These are phyloP conservation scores for Cladosporium sp. DNA, from an alignment of 2,329 filamentous ascomycete species.

Conservation along the genomic window DNA sequence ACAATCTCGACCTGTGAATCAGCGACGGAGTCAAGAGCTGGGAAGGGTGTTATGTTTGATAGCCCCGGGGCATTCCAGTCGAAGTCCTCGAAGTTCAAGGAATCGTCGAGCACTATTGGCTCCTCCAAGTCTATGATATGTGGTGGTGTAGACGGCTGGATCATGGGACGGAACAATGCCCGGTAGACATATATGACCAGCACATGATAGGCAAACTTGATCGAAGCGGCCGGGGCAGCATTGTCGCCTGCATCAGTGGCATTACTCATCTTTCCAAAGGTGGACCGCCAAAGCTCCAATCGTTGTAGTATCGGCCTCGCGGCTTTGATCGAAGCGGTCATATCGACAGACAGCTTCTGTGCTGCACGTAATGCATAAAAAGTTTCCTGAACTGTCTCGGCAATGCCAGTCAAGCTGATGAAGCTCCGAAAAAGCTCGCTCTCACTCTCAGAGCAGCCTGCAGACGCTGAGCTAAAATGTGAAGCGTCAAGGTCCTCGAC, in stretches of 20 bases:
- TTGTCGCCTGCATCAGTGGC: neutral
- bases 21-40: neutral
- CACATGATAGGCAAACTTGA: neutral
- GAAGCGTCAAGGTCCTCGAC: constrained; percentile 1
- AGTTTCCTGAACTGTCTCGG: neutral
- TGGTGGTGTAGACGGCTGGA: neutral
- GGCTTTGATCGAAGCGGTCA: neutral
- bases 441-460: neutral
- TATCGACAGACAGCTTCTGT: constrained; percentile 1
- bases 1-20: neutral
- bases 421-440: neutral
- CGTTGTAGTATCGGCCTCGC: neutral
- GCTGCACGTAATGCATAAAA: constrained; percentile 4
- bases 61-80: neutral
- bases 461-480: neutral
- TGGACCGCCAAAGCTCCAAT: neutral
- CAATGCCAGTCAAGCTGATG: neutral
- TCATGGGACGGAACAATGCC: constrained; percentile 2
- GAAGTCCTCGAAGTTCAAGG: neutral
- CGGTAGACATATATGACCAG: constrained; percentile 4
- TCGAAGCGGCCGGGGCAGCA: neutral
- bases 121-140: constrained; percentile 9
- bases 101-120: neutral
- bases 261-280: neutral
- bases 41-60: neutral